Percentiles rank a stretch among this genome's conserved stretches.
Conservation (phyloP, 2,329 filamentous ascomycete genomes). For the Fusarium tanahbumbuense region DNA sequence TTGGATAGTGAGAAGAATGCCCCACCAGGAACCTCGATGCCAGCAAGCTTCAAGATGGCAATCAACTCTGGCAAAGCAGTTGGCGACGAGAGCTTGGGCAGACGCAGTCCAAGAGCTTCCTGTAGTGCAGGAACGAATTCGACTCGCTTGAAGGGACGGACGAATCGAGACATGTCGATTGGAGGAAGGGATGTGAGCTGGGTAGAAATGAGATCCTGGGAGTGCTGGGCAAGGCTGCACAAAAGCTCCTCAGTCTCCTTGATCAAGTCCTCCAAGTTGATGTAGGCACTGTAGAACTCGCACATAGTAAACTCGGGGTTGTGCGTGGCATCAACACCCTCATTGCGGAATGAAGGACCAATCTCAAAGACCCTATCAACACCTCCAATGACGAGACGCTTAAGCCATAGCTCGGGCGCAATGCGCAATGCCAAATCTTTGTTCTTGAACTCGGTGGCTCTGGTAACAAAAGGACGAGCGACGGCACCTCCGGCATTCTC, state of each 20-base stretch:
- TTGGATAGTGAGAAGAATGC: slow-evolving; percentile 69
- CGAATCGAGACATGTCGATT: slow-evolving; percentile 61
- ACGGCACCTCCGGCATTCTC: slow-evolving; percentile 86
- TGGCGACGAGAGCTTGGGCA: slow-evolving; percentile 71
- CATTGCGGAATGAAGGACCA: slow-evolving; percentile 91
- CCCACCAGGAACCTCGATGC: slow-evolving; percentile 73
- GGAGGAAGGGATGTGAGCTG: slow-evolving; percentile 60
- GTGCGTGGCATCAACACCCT: slow-evolving; percentile 89
- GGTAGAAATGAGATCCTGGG: slow-evolving; percentile 58
- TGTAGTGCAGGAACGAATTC: slow-evolving; percentile 88
- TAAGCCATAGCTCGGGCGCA: slow-evolving; percentile 94
- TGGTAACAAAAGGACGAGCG: slow-evolving; percentile 86
- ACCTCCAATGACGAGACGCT: slow-evolving; percentile 88
- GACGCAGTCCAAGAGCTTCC: slow-evolving; percentile 68
- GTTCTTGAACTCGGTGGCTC: slow-evolving; percentile 78
- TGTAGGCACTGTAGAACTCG: slow-evolving; percentile 93
- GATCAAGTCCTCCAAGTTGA: slow-evolving; percentile 80
- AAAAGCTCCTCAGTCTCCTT: slow-evolving; percentile 79
- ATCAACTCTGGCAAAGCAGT: slow-evolving; percentile 70
- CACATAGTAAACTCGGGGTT: slow-evolving; percentile 98
- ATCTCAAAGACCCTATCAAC: slow-evolving; percentile 94
- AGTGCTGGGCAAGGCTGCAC: slow-evolving; percentile 65
- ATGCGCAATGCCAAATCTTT: slow-evolving; percentile 83
- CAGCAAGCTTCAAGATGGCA: slow-evolving; percentile 65
- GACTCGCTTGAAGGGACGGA: slow-evolving; percentile 71